A percentile compares a stretch with the other conserved stretches of the same genome.
phyloP scores from a whole-genome alignment of 1,284 basidiomycete genomes.

The Ganoderma meredithae region DNA sequence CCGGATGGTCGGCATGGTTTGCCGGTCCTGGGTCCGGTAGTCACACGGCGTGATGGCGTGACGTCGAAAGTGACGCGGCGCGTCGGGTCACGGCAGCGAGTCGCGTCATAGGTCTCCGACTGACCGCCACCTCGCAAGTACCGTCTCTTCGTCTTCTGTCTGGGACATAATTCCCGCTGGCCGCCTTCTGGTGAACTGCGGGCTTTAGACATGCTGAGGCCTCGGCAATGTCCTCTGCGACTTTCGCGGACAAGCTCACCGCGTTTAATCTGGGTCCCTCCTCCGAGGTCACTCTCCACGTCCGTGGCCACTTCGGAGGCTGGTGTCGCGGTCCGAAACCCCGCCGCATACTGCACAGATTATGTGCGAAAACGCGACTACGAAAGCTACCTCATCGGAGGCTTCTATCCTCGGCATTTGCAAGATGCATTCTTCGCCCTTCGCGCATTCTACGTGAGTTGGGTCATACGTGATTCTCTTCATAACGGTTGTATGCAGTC shows the following conservation, averaged over 20 bases:
- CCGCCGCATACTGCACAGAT: constrained; percentile 68
- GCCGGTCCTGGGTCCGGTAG: neutral
- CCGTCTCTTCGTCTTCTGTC: neutral
- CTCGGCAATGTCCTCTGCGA: neutral
- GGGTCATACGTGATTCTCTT: constrained; percentile 48
- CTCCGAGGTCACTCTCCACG: constrained; percentile 24
- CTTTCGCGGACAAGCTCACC: neutral
- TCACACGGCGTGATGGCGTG: constrained; percentile 13
- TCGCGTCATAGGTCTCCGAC: constrained; percentile 16
- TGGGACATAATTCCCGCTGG: neutral
- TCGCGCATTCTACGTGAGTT: constrained; percentile 87
- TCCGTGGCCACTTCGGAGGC: constrained; percentile 26
- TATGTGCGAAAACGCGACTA: constrained; percentile 81
- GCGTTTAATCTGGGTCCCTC: neutral
- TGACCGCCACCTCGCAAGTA: neutral
- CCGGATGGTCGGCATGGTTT: neutral
- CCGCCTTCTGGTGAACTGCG: neutral
- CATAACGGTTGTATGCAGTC: neutral
- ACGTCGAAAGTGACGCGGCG: constrained; percentile 18
- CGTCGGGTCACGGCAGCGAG: constrained; percentile 16
- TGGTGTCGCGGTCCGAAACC: constrained; percentile 48
- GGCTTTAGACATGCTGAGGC: constrained; percentile 5
- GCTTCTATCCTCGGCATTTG: constrained; percentile 76
- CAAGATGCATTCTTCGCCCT: constrained; percentile 83
- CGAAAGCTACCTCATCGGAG: constrained; percentile 80